Percentiles rank a stretch among this genome's conserved stretches.
Evolutionary conservation across 768 basidiomycete genomes (phyloP).

Genomic region (Kwoniella dendrophila): DNA sequence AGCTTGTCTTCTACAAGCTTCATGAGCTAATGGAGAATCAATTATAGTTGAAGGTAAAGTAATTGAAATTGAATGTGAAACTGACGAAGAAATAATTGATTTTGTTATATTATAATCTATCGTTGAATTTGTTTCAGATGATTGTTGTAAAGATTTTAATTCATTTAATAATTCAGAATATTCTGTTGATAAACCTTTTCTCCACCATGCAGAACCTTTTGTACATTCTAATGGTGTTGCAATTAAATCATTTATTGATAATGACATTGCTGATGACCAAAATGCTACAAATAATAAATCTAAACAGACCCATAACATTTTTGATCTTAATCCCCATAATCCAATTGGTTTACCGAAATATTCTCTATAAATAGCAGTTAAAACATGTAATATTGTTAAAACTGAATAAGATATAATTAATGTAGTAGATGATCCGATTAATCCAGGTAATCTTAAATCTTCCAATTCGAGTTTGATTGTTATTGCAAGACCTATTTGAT

Average conservation of each 20-base stretch:
- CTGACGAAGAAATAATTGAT: conserved; percentile 16
- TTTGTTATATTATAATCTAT: no score
- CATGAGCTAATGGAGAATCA: conserved; percentile 20
- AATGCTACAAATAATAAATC: conserved; percentile 54
- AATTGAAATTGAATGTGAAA: conserved; percentile 35
- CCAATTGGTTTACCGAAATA: conserved; percentile 55
- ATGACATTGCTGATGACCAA: conserved; percentile 49
- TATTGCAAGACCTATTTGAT: conserved; percentile 32
- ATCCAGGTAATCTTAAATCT: conserved; percentile 35
- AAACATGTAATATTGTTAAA: conserved; percentile 47
- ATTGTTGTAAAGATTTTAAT: neutral
- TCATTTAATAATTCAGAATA: conserved; percentile 31
- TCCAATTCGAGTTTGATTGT: conserved; percentile 34
- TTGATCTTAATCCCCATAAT: conserved; percentile 54
- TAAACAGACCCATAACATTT: conserved; percentile 56
- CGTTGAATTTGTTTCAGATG: neutral
- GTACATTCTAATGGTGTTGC: conserved; percentile 53
- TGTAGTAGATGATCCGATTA: conserved; percentile 52
- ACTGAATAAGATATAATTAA: conserved; percentile 49
- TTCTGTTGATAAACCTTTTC: conserved; percentile 18
- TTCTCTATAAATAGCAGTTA: conserved; percentile 53
- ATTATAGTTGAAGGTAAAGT: conserved; percentile 37
- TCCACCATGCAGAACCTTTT: conserved; percentile 46
- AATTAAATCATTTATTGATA: conserved; percentile 53
- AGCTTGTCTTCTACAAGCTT: conserved; percentile 46